Conservation (phyloP, 2,329 filamentous ascomycete genomes). For the Hypoxylon sp. region DNA sequence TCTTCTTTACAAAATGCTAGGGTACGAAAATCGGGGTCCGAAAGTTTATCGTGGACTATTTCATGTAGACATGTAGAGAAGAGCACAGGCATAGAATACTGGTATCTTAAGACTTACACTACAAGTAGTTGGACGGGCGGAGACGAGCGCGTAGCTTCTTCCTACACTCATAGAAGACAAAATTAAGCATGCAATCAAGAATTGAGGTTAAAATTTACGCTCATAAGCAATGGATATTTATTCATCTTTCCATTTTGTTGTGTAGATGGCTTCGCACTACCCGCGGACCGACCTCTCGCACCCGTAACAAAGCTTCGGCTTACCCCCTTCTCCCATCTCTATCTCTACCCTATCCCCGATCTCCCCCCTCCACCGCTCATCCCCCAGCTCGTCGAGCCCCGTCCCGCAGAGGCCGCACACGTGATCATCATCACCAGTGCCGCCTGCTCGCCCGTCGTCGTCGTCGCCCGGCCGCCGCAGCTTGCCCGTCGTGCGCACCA, state of each 20-base stretch:
- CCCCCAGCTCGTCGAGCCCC: constrained; percentile 71
- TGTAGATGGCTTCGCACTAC: constrained; percentile 47
- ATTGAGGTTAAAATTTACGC: neutral
- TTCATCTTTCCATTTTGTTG: constrained; percentile 3
- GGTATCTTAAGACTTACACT: neutral
- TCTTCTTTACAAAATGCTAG: neutral
- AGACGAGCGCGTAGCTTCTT: neutral
- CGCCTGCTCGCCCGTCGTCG: constrained; percentile 31
- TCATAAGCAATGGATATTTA: neutral
- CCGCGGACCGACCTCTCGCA: constrained; percentile 74
- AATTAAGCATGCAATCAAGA: neutral
- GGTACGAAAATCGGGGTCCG: neutral
- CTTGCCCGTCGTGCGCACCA: constrained; percentile 91
- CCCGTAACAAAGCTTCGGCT: constrained; percentile 73
- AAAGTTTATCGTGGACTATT: neutral
- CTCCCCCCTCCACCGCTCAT: constrained; percentile 72
- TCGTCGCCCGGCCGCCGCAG: constrained; percentile 63
- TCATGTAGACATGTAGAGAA: too few species aligned
- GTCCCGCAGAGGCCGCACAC: constrained; percentile 78
- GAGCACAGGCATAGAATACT: neutral
- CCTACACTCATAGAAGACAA: neutral
- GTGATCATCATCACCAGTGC: constrained; percentile 45
- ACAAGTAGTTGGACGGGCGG: neutral
- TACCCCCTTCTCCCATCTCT: constrained; percentile 27
- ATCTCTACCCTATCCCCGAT: constrained; percentile 59